phyloP scores from a whole-genome alignment of 441 rosid species.

The Bocquillonia castaneifolia region DNA sequence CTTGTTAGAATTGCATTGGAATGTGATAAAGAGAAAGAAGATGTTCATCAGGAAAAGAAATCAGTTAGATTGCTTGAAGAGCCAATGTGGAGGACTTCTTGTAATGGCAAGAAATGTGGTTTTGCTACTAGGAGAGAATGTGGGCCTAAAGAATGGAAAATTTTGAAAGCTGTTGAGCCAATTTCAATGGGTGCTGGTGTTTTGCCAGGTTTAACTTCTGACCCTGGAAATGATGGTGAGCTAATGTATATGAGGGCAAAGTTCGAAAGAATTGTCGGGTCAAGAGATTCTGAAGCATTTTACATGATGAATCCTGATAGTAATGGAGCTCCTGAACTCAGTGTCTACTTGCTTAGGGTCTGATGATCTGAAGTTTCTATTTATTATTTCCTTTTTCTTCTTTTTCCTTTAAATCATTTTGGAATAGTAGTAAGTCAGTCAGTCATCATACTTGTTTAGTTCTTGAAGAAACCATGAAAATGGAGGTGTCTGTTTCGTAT shows the following conservation, averaged over 20 bases:
- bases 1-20: slow-evolving; percentile 86
- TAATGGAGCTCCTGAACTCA: slow-evolving; percentile 95
- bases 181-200: slow-evolving; percentile 99
- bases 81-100: slow-evolving; percentile 83
- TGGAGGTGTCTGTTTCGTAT: slow-evolving; percentile 5
- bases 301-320: slow-evolving; percentile 99
- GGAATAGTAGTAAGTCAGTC: background rate
- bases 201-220: slow-evolving; percentile 51
- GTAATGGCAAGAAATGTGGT: slow-evolving; percentile 87
- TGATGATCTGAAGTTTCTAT: slow-evolving; percentile 16
- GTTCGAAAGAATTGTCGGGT: slow-evolving; percentile 86
- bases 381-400: slow-evolving; percentile 1
- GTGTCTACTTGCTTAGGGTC: slow-evolving; percentile 84
- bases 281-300: slow-evolving; percentile 96
- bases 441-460: slow-evolving; percentile 23
- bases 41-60: slow-evolving; percentile 21
- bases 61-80: slow-evolving; percentile 67
- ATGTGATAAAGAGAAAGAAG: slow-evolving; percentile 62
- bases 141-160: slow-evolving; percentile 62
- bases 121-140: slow-evolving; percentile 72
- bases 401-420: background rate
- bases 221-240: slow-evolving; percentile 41
- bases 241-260: slow-evolving; percentile 95
- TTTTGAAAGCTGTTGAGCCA: slow-evolving; percentile 77
- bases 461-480: slow-evolving; percentile 27